These are phyloP conservation scores for Coemansia erecta DNA, from an alignment of 192 early-diverging fungal genomes.

Conservation along the genomic window DNA sequence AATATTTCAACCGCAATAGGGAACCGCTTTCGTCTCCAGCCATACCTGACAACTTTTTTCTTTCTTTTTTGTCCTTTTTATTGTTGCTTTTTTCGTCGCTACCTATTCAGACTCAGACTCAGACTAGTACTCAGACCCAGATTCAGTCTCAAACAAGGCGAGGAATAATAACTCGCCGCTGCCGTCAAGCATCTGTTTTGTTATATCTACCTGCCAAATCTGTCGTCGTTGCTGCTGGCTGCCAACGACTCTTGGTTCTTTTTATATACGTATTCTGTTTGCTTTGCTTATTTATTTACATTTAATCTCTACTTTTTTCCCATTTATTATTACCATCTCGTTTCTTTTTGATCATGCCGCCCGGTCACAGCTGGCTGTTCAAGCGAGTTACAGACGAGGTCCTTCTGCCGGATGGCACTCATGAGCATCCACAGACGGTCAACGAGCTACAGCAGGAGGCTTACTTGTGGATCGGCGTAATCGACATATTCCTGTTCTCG, in stretches of 20 bases:
- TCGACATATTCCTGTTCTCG: slow-evolving; percentile 42
- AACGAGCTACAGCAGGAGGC: slow-evolving; percentile 22
- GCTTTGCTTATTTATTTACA: not conserved
- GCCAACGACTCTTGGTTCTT: not conserved
- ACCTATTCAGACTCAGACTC: too few relatives aligned
- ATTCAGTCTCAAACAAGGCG: too few relatives aligned
- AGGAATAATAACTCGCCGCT: too few relatives aligned
- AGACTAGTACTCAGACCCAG: too few relatives aligned
- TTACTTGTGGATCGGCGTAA: slow-evolving; percentile 50
- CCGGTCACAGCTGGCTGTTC: not conserved
- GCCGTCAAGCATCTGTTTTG: too few relatives aligned
- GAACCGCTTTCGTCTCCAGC: too few relatives aligned
- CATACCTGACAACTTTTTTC: too few relatives aligned
- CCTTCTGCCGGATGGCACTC: slow-evolving; percentile 40
- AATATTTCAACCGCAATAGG: too few relatives aligned
- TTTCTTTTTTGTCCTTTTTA: too few relatives aligned
- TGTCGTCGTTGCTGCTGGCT: too few relatives aligned
- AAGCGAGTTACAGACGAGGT: slow-evolving; percentile 7
- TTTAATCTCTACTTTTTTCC: not conserved
- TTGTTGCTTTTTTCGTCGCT: too few relatives aligned
- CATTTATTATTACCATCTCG: not conserved
- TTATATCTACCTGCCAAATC: too few relatives aligned
- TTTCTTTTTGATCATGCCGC: not conserved
- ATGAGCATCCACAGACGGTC: slow-evolving; percentile 20
- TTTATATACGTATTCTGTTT: not conserved